Conservation (phyloP, 2,329 filamentous ascomycete species). For the Ophiocordyceps polyrhachis-furcata region DNA sequence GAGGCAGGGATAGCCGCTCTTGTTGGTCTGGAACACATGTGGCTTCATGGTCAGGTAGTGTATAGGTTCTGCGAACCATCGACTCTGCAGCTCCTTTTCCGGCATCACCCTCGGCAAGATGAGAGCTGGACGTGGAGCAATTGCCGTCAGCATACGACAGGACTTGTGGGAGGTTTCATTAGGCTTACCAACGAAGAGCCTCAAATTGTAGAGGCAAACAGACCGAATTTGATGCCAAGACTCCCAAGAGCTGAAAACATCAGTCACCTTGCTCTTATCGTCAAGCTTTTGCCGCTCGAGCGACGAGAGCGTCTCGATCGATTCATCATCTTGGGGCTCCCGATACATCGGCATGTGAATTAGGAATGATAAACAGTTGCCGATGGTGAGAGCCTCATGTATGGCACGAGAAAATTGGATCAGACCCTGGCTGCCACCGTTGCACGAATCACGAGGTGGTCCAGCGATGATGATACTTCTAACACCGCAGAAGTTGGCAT, state of each 20-base stretch:
- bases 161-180: neutral
- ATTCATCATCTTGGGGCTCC: slow-evolving; percentile 39
- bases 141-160: neutral
- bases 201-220: slow-evolving; percentile 65
- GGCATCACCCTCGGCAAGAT: slow-evolving; percentile 40
- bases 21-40: slow-evolving; percentile 39
- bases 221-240: slow-evolving; percentile 79
- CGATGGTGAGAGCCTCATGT: slow-evolving; percentile 58
- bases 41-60: slow-evolving; percentile 39
- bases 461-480: slow-evolving; percentile 68
- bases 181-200: slow-evolving; percentile 66
- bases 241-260: slow-evolving; percentile 74
- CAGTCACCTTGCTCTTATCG: slow-evolving; percentile 28
- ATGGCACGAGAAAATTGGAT: slow-evolving; percentile 70
- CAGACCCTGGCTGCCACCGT: slow-evolving; percentile 31
- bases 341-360: slow-evolving; percentile 74
- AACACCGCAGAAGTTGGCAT: slow-evolving; percentile 87
- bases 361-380: slow-evolving; percentile 59
- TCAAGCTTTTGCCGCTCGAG: slow-evolving; percentile 14
- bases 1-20: slow-evolving; percentile 41
- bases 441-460: slow-evolving; percentile 45
- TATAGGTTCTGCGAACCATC: slow-evolving; percentile 53
- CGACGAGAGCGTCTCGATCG: slow-evolving; percentile 31
- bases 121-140: slow-evolving; percentile 21
- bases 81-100: slow-evolving; percentile 38